Evolutionary conservation across 768 basidiomycete genomes (phyloP), one percentile per base, ranked within the genome.

Genomic region (Kwoniella sp.): DNA sequence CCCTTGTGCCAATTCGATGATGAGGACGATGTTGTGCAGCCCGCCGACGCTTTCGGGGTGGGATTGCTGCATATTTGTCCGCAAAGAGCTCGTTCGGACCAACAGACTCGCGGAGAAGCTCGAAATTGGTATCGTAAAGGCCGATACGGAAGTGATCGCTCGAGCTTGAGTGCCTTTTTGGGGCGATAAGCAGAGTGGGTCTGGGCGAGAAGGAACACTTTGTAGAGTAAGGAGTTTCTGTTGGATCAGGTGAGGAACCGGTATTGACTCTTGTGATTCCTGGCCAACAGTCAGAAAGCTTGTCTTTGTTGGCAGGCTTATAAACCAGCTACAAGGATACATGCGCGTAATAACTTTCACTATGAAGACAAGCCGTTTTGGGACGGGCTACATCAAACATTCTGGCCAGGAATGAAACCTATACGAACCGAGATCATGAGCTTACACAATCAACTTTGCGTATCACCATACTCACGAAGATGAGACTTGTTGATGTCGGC

Each of bases 51-150:
- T 68, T 84, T 87, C 0, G 86, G 90, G n/a, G 86, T 90, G 24
- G 96, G 96, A 0, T 99, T 21, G 92, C 95, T 19, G 94, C 92
- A 5, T 96, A 97, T 81, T 94, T 98, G 83, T 99, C 87, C 83
- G 85, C 87, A 29, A 80, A 86, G 33, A 94, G 97, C 75, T 83
- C 95, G 90, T 91, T 1, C 82, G 94, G 37, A 88, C 91, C 44
- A 97, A 91, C 90, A 85, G 95, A 37, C 92, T 99, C 17, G 92
- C 94, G 15, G 96, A 96, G 82, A 88, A 84, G 68, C 83, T 98
- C 27, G 92, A 99, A 80, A 91, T 94, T 3, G 95, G 94, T 2
- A 97, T 88, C 87, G 91, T 79, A 22, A 77, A 71, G 17, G 68
- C 64, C 33, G 78, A 79, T 60, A 79, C 78, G 9, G 78, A 77